A percentile compares a stretch with the other conserved stretches of the same genome.
phyloP scores from a whole-genome alignment of 192 early-diverging fungal species.

The Entomortierella parvispora region DNA sequence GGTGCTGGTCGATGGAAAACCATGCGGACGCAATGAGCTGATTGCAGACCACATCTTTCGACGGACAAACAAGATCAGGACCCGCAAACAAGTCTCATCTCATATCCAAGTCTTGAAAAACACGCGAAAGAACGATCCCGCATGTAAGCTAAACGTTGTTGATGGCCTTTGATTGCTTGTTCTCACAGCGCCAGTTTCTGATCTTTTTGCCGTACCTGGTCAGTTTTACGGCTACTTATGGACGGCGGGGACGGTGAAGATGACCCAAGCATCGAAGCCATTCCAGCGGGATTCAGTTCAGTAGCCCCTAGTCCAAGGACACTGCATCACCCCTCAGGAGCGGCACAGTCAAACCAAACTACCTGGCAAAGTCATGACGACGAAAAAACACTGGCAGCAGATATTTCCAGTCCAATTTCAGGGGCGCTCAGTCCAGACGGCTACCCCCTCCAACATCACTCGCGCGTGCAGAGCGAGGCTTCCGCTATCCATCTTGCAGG shows the following conservation, averaged over 20 bases:
- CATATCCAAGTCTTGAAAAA: slow-evolving; percentile 84
- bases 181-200: background rate
- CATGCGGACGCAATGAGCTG: slow-evolving; percentile 75
- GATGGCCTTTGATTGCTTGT: background rate
- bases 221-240: slow-evolving; percentile 61
- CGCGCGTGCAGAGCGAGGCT: too few species aligned
- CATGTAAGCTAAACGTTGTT: slow-evolving; percentile 51
- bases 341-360: too few species aligned
- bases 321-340: background rate
- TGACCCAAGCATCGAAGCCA: background rate
- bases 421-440: too few species aligned
- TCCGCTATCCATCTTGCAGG: background rate
- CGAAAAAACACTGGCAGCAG: too few species aligned
- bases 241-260: slow-evolving; percentile 60
- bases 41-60: slow-evolving; percentile 79
- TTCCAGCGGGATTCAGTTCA: slow-evolving; percentile 1
- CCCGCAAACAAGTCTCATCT: slow-evolving; percentile 83
- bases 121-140: slow-evolving; percentile 67
- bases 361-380: too few species aligned
- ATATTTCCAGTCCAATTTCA: too few species aligned
- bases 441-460: too few species aligned
- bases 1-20: slow-evolving; percentile 63
- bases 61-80: slow-evolving; percentile 69
- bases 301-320: slow-evolving; percentile 13
- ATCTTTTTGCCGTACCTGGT: background rate